These are phyloP conservation scores for Pharus latifolius DNA, from an alignment of 176 grass and related monocot genomes.

Conservation along the genomic window DNA sequence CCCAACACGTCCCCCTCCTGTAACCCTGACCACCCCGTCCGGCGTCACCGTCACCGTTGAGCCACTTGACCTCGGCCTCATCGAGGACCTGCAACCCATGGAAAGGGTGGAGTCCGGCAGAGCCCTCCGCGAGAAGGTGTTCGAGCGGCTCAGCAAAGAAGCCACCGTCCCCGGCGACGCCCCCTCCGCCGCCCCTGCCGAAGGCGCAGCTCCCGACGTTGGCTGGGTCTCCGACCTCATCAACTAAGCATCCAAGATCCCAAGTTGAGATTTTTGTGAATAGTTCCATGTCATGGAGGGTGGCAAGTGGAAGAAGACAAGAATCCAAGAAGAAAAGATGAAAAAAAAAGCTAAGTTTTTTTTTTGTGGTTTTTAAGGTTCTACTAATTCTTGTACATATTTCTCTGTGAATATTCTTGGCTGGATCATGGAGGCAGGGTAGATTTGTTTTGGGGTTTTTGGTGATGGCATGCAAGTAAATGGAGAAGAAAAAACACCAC, in stretches of 20 bases:
- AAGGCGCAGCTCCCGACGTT: conserved; percentile 30
- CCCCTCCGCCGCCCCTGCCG: not conserved
- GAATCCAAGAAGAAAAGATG: not conserved
- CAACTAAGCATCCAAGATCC: conserved; percentile 13
- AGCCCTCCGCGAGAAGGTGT: conserved; percentile 62
- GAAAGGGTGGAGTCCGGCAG: conserved; percentile 81
- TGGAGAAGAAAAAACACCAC: not conserved
- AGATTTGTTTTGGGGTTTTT: conserved; percentile 48
- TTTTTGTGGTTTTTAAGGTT: not conserved
- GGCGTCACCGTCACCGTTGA: conserved; percentile 13
- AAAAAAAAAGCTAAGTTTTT: not conserved
- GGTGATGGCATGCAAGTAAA: not conserved
- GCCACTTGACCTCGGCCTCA: conserved; percentile 27
- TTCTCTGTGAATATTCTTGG: conserved; percentile 26
- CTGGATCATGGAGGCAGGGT: not conserved
- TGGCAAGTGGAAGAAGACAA: not conserved
- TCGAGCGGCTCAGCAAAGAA: conserved; percentile 77
- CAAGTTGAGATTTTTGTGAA: not conserved
- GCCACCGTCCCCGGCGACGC: conserved; percentile 1
- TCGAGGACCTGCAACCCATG: conserved; percentile 27
- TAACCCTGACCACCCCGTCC: not conserved
- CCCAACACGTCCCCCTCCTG: conserved; percentile 8
- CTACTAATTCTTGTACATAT: conserved; percentile 21
- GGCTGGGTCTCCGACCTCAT: conserved; percentile 80
- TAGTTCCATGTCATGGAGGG: not conserved